Conservation (phyloP, 306 rosid genomes). For the Gynostemma pentaphyllum region DNA sequence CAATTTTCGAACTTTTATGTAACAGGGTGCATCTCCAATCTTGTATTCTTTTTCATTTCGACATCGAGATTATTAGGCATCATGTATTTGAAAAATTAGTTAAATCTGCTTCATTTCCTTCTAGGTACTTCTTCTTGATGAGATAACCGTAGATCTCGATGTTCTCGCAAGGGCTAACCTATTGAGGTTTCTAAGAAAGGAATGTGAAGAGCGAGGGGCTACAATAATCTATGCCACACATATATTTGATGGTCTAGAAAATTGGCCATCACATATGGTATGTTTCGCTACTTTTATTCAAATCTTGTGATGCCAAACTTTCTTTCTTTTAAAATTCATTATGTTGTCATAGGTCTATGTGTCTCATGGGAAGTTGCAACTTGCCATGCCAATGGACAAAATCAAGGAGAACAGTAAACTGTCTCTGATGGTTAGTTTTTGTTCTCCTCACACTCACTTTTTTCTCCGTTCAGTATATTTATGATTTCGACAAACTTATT, state of each 20-base stretch:
- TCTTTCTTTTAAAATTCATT: neutral
- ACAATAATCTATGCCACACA: constrained; percentile 91
- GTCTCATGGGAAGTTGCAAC: constrained; percentile 70
- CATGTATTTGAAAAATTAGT: neutral
- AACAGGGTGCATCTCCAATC: neutral
- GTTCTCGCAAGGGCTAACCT: constrained; percentile 97
- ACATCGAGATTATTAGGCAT: neutral
- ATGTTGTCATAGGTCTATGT: constrained; percentile 44
- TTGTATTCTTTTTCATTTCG: neutral
- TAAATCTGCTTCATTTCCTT: constrained; percentile 7
- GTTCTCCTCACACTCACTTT: too few relatives aligned
- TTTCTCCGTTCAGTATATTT: too few relatives aligned
- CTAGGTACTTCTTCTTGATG: constrained; percentile 95
- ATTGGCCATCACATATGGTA: constrained; percentile 84
- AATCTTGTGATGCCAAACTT: neutral
- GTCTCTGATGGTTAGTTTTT: constrained; percentile 75
- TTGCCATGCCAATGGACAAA: constrained; percentile 69
- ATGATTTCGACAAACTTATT: neutral
- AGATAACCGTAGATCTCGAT: constrained; percentile 96
- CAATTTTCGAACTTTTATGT: too few relatives aligned
- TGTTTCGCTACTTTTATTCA: constrained; percentile 13
- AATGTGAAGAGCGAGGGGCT: constrained; percentile 83
- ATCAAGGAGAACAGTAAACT: constrained; percentile 67
- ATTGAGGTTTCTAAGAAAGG: constrained; percentile 60
- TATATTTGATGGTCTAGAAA: constrained; percentile 87